Conservation (phyloP, 2,329 filamentous ascomycete genomes). For the Neodidymelliopsis sp. region DNA sequence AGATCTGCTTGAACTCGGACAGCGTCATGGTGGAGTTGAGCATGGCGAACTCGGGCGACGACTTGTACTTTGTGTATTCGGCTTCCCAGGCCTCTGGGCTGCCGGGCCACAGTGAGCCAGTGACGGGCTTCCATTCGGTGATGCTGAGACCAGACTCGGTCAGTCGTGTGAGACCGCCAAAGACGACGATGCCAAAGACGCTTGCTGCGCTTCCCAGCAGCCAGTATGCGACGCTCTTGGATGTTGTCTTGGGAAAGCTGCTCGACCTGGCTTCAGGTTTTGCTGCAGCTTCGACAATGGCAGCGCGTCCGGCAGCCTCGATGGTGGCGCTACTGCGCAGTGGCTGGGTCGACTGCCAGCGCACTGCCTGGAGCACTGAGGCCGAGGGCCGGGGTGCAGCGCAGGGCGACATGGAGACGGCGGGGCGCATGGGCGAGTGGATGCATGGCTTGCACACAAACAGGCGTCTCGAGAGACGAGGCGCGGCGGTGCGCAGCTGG, state of each 20-base stretch:
- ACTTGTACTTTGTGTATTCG: conserved; percentile 91
- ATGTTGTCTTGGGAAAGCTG: conserved; percentile 67
- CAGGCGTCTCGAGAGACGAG: conserved; percentile 47
- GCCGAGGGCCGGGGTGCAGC: conserved; percentile 32
- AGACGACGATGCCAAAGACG: conserved; percentile 96
- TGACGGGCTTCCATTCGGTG: conserved; percentile 98
- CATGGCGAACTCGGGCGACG: conserved; percentile 89
- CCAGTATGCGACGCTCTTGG: conserved; percentile 88
- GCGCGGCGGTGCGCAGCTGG: conserved; percentile 48
- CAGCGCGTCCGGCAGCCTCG: conserved; percentile 21
- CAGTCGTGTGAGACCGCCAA: conserved; percentile 89
- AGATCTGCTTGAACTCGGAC: conserved; percentile 96
- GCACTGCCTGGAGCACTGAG: conserved; percentile 39
- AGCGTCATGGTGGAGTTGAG: conserved; percentile 94
- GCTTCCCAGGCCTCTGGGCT: conserved; percentile 83
- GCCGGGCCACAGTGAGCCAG: conserved; percentile 85
- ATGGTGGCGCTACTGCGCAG: conserved; percentile 34
- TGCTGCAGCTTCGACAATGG: conserved; percentile 20
- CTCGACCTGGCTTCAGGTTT: conserved; percentile 25
- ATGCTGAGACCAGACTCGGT: conserved; percentile 98
- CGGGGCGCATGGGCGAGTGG: conserved; percentile 35
- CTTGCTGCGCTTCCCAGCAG: conserved; percentile 88
- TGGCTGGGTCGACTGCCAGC: conserved; percentile 47
- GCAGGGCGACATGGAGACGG: conserved; percentile 18
- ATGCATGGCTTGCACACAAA: conserved; percentile 45